Evolutionary conservation across 2,329 filamentous ascomycete genomes (phyloP).

Genomic region (Esteya vermicola): DNA sequence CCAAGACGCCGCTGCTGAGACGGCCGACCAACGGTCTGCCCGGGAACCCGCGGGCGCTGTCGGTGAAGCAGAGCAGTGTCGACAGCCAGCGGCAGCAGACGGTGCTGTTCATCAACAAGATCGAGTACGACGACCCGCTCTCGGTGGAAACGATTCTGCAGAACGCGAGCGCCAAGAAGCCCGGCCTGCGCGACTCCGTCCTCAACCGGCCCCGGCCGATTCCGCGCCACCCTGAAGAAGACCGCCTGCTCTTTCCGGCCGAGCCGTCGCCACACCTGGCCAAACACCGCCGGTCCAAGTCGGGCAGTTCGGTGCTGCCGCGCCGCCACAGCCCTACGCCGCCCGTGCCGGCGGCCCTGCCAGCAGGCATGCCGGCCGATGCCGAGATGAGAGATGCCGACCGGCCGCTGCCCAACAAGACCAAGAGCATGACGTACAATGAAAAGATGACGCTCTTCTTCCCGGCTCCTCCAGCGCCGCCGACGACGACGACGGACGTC

Average conservation of each 20-base stretch:
- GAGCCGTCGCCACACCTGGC: slow-evolving; percentile 22
- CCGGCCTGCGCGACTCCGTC: slow-evolving; percentile 20
- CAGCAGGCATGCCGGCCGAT: slow-evolving; percentile 23
- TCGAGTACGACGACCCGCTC: slow-evolving; percentile 37
- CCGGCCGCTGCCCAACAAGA: slow-evolving; percentile 34
- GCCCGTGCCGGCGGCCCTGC: slow-evolving; percentile 39
- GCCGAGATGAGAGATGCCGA: slow-evolving; percentile 9
- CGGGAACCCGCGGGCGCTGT: slow-evolving; percentile 28
- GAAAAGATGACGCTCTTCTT: slow-evolving; percentile 42
- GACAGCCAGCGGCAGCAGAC: slow-evolving; percentile 24
- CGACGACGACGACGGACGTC: slow-evolving; percentile 6
- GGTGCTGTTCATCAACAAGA: slow-evolving; percentile 41
- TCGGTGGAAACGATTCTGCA: slow-evolving; percentile 34
- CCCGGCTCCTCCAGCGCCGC: slow-evolving; percentile 18
- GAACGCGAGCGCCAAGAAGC: slow-evolving; percentile 16
- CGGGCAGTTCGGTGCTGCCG: slow-evolving; percentile 28
- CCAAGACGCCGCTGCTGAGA: slow-evolving; percentile 26
- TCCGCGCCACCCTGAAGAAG: slow-evolving; percentile 30
- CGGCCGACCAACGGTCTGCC: slow-evolving; percentile 33
- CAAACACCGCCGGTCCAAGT: slow-evolving; percentile 33
- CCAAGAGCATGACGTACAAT: slow-evolving; percentile 43
- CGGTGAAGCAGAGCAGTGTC: slow-evolving; percentile 17
- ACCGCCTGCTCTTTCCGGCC: slow-evolving; percentile 32
- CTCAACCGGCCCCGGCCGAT: slow-evolving; percentile 43
- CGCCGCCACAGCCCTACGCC: slow-evolving; percentile 33